Conservation (phyloP, 345 rosid species). For the Toxicodendron radicans region DNA sequence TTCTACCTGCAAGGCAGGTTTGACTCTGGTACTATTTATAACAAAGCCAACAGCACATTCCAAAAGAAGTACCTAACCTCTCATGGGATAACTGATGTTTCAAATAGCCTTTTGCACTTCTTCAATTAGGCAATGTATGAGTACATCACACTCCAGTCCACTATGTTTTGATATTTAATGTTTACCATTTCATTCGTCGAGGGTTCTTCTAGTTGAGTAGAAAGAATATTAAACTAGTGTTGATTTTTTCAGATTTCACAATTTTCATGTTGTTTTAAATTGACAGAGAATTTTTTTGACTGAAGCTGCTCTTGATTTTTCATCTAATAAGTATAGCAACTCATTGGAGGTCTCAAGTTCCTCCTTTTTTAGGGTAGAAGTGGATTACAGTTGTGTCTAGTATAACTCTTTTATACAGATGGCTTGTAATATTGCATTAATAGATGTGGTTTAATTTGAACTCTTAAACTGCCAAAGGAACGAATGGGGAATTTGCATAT, state of each 20-base stretch:
- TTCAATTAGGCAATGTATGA: not conserved
- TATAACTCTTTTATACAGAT: not conserved
- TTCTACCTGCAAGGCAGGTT: not conserved
- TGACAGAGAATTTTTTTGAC: not conserved
- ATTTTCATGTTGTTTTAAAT: not conserved
- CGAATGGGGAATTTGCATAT: not conserved
- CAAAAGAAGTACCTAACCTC: not conserved
- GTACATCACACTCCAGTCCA: not conserved
- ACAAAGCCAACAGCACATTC: not conserved
- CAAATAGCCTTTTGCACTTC: not conserved
- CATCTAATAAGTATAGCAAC: not conserved
- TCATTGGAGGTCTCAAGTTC: not conserved
- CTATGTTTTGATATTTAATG: not conserved
- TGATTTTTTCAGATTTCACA: not conserved
- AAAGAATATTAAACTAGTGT: not conserved
- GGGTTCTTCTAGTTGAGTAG: not conserved
- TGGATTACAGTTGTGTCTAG: not conserved
- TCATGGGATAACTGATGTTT: not conserved
- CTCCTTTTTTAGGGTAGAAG: not conserved
- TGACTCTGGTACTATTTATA: not conserved
- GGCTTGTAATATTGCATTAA: not conserved
- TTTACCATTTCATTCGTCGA: not conserved
- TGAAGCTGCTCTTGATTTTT: not conserved
- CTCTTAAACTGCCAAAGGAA: not conserved
- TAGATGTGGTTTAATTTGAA: slow-evolving; percentile 6